Conservation (phyloP, 1,139 yeast species). For the Nakaseomyces bracarensis region DNA sequence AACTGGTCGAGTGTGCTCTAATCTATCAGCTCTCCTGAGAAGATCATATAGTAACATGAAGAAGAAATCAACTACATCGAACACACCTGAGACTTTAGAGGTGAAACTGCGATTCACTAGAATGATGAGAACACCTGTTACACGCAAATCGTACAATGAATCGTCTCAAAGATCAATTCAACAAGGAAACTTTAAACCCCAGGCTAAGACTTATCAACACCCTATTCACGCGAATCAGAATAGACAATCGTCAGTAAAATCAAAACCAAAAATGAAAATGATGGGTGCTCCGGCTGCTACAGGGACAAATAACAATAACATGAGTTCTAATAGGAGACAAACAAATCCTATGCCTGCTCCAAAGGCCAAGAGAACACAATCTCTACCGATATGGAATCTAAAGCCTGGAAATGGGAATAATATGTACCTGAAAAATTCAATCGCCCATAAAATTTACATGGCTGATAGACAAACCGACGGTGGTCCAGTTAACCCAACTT, state of each 20-base stretch:
- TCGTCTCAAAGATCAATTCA: background rate
- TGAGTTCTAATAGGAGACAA: conserved; percentile 19
- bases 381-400: conserved; percentile 48
- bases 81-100: conserved; percentile 48
- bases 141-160: background rate
- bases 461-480: conserved; percentile 32
- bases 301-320: conserved; percentile 8
- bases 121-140: conserved; percentile 19
- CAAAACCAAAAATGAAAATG: conserved; percentile 7
- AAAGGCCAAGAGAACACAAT: conserved; percentile 59
- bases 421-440: conserved; percentile 34
- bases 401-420: conserved; percentile 33
- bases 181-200: conserved; percentile 7
- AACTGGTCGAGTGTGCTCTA: conserved; percentile 68
- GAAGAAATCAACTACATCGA: conserved; percentile 7
- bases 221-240: conserved; percentile 6
- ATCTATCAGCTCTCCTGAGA: conserved; percentile 50
- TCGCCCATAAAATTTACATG: conserved; percentile 37
- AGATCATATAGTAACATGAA: conserved; percentile 33
- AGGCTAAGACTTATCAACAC: conserved; percentile 7
- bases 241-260: conserved; percentile 1
- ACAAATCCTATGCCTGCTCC: conserved; percentile 36
- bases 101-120: conserved; percentile 50
- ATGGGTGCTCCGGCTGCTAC: conserved; percentile 8
- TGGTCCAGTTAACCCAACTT: conserved; percentile 8